These are phyloP conservation scores for Mucuna pruriens DNA, from an alignment of 306 rosid species.

Conservation along the genomic window DNA sequence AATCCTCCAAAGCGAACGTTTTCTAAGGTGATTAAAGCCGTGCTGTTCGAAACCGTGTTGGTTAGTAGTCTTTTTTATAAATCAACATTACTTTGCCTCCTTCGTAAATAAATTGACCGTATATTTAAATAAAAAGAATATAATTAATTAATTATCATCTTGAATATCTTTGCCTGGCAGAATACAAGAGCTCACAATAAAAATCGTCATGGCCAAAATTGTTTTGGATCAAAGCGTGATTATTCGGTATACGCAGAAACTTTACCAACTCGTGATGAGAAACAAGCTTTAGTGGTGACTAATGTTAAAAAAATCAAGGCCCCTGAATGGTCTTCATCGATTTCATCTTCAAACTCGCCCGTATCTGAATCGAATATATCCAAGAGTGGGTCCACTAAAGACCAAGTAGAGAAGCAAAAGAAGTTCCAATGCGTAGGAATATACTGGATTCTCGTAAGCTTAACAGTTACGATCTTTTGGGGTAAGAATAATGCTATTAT, in stretches of 20 bases:
- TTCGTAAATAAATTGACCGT: not conserved
- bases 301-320: not conserved
- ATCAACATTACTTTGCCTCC: not conserved
- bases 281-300: not conserved
- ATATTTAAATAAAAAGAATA: not conserved
- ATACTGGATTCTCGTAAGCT: conserved; percentile 53
- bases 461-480: conserved; percentile 52
- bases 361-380: conserved; percentile 27
- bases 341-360: conserved; percentile 36
- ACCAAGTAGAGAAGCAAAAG: conserved; percentile 35
- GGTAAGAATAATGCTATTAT: conserved; percentile 59
- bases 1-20: conserved; percentile 46
- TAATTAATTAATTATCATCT: not conserved
- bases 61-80: conserved; percentile 39
- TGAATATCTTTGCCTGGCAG: conserved; percentile 38
- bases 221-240: conserved; percentile 47
- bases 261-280: conserved; percentile 27
- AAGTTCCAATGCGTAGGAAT: conserved; percentile 36
- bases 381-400: not conserved
- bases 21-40: conserved; percentile 55
- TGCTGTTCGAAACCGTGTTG: conserved; percentile 56
- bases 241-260: conserved; percentile 22
- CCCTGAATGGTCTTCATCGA: not conserved
- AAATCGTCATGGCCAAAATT: conserved; percentile 37
- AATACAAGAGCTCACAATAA: conserved; percentile 41